Percentiles rank a stretch among this genome's conserved stretches.
Conservation (phyloP, 768 basidiomycete species). For the Termitomyces sp. region DNA sequence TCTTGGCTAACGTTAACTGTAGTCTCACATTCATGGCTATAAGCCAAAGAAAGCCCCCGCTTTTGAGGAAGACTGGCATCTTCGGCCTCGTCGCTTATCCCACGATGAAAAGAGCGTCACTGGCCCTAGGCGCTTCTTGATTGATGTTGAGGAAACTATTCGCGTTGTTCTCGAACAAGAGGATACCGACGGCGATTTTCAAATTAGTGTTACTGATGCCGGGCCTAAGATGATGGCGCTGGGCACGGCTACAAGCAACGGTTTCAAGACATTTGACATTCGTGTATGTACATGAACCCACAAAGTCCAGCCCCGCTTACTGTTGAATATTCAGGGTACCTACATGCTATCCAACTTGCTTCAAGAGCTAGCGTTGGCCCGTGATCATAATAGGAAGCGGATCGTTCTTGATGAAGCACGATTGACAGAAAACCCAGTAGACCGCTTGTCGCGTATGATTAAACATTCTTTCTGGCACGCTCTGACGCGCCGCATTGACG, state of each 20-base stretch:
- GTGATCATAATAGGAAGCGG: conserved; percentile 91
- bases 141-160: conserved; percentile 98
- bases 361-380: conserved; percentile 96
- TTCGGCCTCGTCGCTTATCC: conserved; percentile 74
- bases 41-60: conserved; percentile 64
- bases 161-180: conserved; percentile 95
- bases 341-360: conserved; percentile 99
- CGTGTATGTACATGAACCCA: conserved; percentile 45
- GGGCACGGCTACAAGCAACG: conserved; percentile 96
- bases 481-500: conserved; percentile 93
- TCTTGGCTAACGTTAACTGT: conserved; percentile 6
- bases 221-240: conserved; percentile 95
- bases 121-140: conserved; percentile 84
- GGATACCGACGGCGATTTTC: conserved; percentile 95
- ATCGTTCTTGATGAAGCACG: conserved; percentile 99
- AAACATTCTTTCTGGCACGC: conserved; percentile 98
- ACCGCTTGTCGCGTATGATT: conserved; percentile 96
- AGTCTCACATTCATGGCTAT: conserved; percentile 73
- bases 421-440: conserved; percentile 95
- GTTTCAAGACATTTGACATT: conserved; percentile 97
- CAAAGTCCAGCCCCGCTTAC: conserved; percentile 3
- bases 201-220: conserved; percentile 93
- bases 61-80: conserved; percentile 75
- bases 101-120: conserved; percentile 87
- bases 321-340: conserved; percentile 60